phyloP scores from a whole-genome alignment of 2,329 filamentous ascomycete genomes.

The Aspergillus sp. region DNA sequence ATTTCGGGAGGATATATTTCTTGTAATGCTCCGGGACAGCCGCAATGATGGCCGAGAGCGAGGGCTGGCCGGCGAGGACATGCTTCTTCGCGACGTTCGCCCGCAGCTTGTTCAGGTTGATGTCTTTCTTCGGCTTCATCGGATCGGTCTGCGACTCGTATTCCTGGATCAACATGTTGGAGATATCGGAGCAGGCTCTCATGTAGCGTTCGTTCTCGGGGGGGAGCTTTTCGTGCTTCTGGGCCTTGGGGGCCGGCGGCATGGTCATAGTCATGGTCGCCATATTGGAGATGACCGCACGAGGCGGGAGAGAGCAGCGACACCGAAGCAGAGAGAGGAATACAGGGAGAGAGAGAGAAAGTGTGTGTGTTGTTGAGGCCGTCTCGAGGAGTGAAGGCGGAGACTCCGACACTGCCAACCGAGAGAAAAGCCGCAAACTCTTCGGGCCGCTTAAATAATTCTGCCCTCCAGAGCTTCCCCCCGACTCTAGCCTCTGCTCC shows the following conservation, averaged over 20 bases:
- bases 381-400: slow-evolving; percentile 3
- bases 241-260: slow-evolving; percentile 45
- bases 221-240: slow-evolving; percentile 66
- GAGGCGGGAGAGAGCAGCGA: slow-evolving; percentile 1
- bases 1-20: slow-evolving; percentile 93
- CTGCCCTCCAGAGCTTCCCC: slow-evolving; percentile 9
- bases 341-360: no score
- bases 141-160: slow-evolving; percentile 72
- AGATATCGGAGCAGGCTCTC: slow-evolving; percentile 90
- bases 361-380: no score
- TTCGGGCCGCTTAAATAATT: slow-evolving; percentile 5
- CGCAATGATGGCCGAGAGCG: slow-evolving; percentile 91
- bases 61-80: slow-evolving; percentile 74
- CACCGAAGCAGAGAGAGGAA: background rate
- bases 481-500: slow-evolving; percentile 5
- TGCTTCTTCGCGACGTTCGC: slow-evolving; percentile 89
- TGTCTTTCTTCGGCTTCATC: slow-evolving; percentile 65
- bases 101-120: slow-evolving; percentile 85
- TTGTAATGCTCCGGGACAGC: slow-evolving; percentile 99
- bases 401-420: slow-evolving; percentile 12
- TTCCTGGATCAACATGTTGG: slow-evolving; percentile 86
- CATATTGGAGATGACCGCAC: slow-evolving; percentile 37
- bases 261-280: slow-evolving; percentile 54
- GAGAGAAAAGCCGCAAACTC: slow-evolving; percentile 3
- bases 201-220: slow-evolving; percentile 93